phyloP scores from a whole-genome alignment of 352 stramenopile species.

The Globisporangium spiculum region DNA sequence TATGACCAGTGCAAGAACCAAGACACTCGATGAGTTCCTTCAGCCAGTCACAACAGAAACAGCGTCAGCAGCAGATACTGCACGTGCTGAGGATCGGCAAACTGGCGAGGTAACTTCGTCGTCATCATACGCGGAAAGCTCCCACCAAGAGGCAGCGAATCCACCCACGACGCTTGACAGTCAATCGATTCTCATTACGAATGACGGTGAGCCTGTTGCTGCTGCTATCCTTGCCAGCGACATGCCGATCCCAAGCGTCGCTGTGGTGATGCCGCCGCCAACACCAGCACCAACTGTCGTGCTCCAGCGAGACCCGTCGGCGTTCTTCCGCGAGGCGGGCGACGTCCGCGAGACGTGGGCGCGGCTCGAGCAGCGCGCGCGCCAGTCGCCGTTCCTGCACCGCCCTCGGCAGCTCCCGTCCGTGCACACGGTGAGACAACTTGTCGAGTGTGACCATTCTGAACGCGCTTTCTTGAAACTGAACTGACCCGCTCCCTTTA shows the following conservation, averaged over 20 bases:
- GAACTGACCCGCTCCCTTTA: background rate
- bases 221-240: background rate
- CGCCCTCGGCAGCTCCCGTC: conserved; percentile 53
- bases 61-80: background rate
- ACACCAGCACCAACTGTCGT: background rate
- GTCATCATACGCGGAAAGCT: background rate
- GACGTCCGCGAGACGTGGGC: conserved; percentile 62
- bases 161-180: background rate
- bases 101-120: background rate
- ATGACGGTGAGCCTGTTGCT: background rate
- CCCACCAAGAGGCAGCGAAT: background rate
- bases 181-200: background rate
- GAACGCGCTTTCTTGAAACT: conserved; percentile 4
- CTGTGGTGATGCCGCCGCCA: background rate
- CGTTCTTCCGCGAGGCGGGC: conserved; percentile 35
- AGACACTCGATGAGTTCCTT: background rate
- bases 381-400: conserved; percentile 39
- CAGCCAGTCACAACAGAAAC: background rate
- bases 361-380: conserved; percentile 55
- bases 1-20: background rate
- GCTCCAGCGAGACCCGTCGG: conserved; percentile 9
- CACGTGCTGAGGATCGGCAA: background rate
- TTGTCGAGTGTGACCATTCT: conserved; percentile 14
- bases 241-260: background rate
- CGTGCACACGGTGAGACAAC: conserved; percentile 21